Percentiles rank a stretch among this genome's conserved stretches.
These are phyloP conservation scores for Quercus mongolica DNA, from an alignment of 306 rosid genomes.

Conservation along the genomic window DNA sequence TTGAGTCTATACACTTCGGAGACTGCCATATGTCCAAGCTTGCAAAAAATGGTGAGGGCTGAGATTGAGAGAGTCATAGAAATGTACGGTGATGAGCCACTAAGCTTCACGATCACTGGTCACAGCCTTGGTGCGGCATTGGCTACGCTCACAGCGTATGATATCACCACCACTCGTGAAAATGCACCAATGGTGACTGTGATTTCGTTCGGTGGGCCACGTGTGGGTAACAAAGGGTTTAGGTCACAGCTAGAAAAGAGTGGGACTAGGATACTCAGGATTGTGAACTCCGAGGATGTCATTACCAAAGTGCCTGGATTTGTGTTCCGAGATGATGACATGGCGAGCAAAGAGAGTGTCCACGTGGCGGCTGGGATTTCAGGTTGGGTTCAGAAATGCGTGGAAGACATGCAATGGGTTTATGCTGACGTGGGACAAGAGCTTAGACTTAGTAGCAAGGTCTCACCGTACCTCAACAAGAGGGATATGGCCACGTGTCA, in stretches of 20 bases:
- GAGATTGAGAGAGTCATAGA: not conserved
- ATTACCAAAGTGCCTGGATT: constrained; percentile 24
- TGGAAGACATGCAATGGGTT: constrained; percentile 12
- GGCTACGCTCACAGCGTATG: constrained; percentile 8
- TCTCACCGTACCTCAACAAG: not conserved
- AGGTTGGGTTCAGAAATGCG: constrained; percentile 6
- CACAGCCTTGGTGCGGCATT: constrained; percentile 1
- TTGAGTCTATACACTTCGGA: not conserved
- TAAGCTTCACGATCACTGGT: not conserved
- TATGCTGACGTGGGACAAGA: constrained; percentile 30
- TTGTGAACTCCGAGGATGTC: constrained; percentile 29
- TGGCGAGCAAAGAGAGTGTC: not conserved
- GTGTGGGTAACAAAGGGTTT: constrained; percentile 18
- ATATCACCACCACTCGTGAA: not conserved
- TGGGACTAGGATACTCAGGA: constrained; percentile 17
- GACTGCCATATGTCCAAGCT: not conserved
- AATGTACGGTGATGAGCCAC: not conserved
- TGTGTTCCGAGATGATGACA: not conserved
- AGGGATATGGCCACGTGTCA: constrained; percentile 22
- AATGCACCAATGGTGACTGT: constrained; percentile 19
- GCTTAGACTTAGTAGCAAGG: constrained; percentile 18
- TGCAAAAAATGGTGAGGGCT: not conserved
- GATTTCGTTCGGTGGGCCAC: constrained; percentile 30
- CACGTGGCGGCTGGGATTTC: not conserved
- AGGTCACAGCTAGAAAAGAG: constrained; percentile 5